Percentiles rank a stretch among this genome's conserved stretches.
Evolutionary conservation across 352 stramenopile genomes (phyloP).

Genomic region (Thalassiosira hispida): DNA sequence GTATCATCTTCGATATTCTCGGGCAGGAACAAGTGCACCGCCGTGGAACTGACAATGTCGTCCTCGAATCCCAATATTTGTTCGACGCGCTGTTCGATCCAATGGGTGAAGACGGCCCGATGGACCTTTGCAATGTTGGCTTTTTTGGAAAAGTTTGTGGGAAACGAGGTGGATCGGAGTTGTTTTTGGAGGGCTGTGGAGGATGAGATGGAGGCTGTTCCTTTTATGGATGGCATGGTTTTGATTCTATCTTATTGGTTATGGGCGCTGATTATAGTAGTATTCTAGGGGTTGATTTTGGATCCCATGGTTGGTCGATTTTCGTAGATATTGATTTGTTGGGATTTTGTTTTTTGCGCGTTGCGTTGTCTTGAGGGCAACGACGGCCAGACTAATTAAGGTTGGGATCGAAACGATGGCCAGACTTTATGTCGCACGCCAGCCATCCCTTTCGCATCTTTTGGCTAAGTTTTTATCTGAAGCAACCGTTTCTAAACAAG

Average conservation of each 20-base stretch:
- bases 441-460: too few species aligned
- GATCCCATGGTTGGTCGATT: too few species aligned
- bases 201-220: slow-evolving; percentile 73
- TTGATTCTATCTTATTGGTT: not conserved
- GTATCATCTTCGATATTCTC: slow-evolving; percentile 13
- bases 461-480: too few species aligned
- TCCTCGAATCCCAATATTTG: slow-evolving; percentile 82
- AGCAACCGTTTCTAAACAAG: too few species aligned
- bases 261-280: not conserved
- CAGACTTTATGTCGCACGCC: too few species aligned
- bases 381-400: too few species aligned
- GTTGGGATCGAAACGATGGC: too few species aligned
- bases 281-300: too few species aligned
- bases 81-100: slow-evolving; percentile 76
- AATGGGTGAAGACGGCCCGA: slow-evolving; percentile 69
- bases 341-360: not conserved
- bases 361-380: too few species aligned
- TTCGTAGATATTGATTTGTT: too few species aligned
- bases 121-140: slow-evolving; percentile 70
- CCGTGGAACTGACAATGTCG: slow-evolving; percentile 78
- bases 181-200: slow-evolving; percentile 65
- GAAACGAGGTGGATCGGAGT: slow-evolving; percentile 74
- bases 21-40: slow-evolving; percentile 80
- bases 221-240: slow-evolving; percentile 80
- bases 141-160: slow-evolving; percentile 61